Percentiles rank a stretch among this genome's conserved stretches.
These are phyloP conservation scores for Blastobotrys persicus DNA, from an alignment of 1,139 yeast species.

Conservation along the genomic window DNA sequence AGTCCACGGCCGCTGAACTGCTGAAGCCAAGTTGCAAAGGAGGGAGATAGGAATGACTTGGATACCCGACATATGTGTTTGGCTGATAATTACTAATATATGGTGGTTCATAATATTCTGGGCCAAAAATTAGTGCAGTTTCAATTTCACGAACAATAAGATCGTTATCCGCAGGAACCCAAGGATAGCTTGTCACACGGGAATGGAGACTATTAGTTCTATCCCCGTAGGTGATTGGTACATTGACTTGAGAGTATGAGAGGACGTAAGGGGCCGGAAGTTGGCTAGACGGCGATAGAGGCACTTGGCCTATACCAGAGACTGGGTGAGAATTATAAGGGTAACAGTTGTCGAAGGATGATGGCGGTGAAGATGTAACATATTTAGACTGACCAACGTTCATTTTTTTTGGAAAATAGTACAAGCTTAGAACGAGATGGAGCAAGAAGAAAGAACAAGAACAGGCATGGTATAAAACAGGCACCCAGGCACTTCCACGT, in stretches of 20 bases:
- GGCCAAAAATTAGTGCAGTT: background rate
- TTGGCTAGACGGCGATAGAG: background rate
- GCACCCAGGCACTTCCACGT: too few relatives aligned
- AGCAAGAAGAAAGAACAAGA: background rate
- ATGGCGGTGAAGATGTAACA: background rate
- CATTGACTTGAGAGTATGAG: background rate
- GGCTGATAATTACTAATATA: background rate
- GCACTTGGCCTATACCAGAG: background rate
- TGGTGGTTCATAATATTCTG: background rate
- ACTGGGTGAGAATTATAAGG: background rate
- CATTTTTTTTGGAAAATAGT: background rate
- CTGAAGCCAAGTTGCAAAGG: background rate
- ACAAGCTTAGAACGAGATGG: background rate
- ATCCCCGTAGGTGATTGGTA: background rate
- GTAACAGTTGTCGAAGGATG: background rate
- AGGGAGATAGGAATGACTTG: background rate
- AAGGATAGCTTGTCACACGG: background rate
- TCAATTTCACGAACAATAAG: background rate
- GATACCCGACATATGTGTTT: background rate
- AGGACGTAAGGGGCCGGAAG: background rate
- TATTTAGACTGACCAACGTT: background rate
- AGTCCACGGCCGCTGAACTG: too few relatives aligned
- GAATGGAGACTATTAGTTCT: background rate
- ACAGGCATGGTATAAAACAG: background rate
- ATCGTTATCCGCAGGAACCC: background rate